A percentile compares a stretch with the other conserved stretches of the same genome.
Evolutionary conservation across 257 asterid genomes (phyloP).

Genomic region (Scutellaria barbata): DNA sequence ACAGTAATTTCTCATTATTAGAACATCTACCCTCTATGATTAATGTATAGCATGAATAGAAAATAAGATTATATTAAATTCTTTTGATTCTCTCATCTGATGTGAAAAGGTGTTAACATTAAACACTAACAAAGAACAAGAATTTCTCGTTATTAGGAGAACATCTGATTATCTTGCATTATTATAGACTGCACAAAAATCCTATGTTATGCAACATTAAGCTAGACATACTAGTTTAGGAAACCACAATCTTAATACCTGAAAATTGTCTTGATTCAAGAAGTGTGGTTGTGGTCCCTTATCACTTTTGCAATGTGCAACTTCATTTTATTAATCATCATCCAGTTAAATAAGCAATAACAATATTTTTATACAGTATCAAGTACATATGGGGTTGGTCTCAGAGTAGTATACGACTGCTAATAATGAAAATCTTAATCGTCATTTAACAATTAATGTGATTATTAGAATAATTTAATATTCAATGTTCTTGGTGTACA

Average conservation of each 20-base stretch:
- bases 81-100: conserved; percentile 9
- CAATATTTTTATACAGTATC: not conserved
- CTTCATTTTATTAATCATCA: conserved; percentile 21
- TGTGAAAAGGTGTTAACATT: conserved; percentile 26
- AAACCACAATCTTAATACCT: not conserved
- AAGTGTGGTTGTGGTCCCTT: conserved; percentile 64
- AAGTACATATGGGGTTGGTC: conserved; percentile 40
- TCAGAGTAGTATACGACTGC: conserved; percentile 27
- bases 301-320: conserved; percentile 34
- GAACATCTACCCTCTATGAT: not conserved
- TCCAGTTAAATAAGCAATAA: conserved; percentile 12
- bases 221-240: not conserved
- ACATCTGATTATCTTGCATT: conserved; percentile 3
- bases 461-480: not conserved
- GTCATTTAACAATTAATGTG: conserved; percentile 4
- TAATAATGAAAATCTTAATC: conserved; percentile 19
- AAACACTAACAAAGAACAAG: conserved; percentile 3
- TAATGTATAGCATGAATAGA: not conserved
- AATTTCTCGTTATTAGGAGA: conserved; percentile 13
- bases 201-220: too few relatives aligned
- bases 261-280: conserved; percentile 31
- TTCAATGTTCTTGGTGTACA: not conserved
- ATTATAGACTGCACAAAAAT: too few relatives aligned
- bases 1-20: conserved; percentile 27
- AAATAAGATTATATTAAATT: not conserved